phyloP scores from a whole-genome alignment of 768 basidiomycete species.

The Pulveroboletus sp. region DNA sequence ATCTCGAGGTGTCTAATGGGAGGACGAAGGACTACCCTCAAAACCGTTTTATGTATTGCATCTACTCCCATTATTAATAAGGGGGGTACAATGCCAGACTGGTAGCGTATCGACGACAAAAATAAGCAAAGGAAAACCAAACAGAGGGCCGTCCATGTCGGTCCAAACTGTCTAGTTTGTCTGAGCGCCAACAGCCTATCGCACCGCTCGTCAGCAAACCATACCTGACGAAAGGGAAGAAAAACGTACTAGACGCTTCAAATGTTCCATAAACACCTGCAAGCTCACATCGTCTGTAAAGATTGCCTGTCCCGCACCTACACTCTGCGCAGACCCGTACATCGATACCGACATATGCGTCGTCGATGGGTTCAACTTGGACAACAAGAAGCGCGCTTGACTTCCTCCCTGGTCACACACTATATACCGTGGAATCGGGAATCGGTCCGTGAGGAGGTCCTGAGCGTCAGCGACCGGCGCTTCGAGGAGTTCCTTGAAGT shows the following conservation, averaged over 20 bases:
- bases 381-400: slow-evolving; percentile 96
- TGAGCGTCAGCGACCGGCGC: slow-evolving; percentile 86
- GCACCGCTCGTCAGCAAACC: slow-evolving; percentile 3
- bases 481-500: slow-evolving; percentile 92
- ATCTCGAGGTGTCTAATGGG: neutral
- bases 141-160: neutral
- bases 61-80: slow-evolving; percentile 16
- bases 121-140: neutral
- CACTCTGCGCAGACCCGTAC: slow-evolving; percentile 73
- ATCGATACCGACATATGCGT: slow-evolving; percentile 92
- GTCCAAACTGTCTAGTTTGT: slow-evolving; percentile 41
- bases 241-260: slow-evolving; percentile 78
- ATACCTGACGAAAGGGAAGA: neutral
- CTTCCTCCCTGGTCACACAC: slow-evolving; percentile 97
- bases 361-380: slow-evolving; percentile 95
- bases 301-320: slow-evolving; percentile 80
- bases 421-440: slow-evolving; percentile 96
- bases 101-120: slow-evolving; percentile 4
- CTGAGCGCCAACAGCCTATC: slow-evolving; percentile 63
- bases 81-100: slow-evolving; percentile 3
- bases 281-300: slow-evolving; percentile 99
- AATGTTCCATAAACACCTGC: slow-evolving; percentile 96
- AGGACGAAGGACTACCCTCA: neutral
- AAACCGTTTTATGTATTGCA: slow-evolving; percentile 2
- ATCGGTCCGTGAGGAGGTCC: slow-evolving; percentile 92